Evolutionary conservation across 1,139 yeast genomes (phyloP), one percentile per base, ranked within the genome.

Genomic region (Pichia kudriavzevii): DNA sequence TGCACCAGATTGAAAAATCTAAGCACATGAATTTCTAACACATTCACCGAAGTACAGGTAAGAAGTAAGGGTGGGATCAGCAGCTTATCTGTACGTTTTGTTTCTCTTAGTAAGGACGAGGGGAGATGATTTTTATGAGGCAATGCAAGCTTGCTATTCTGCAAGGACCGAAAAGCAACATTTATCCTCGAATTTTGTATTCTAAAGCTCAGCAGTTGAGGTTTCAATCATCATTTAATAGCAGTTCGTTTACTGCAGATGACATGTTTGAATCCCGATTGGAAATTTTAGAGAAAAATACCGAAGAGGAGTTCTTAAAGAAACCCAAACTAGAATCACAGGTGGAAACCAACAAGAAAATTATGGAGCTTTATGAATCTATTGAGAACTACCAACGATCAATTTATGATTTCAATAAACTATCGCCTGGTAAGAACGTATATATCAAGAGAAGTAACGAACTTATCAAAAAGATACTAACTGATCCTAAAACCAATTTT

Each of bases 351-450:
- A 27, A 30, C 19, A 13, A 28, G 12, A 31, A 30, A 18, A 24
- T 31, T 14, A 18, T 37, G 2, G 24, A 28, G 12, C 17, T 38
- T 2, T 42, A 38, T 26, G 30, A 40, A 13, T 39, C 45, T 3
- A 32, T 44, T 14, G 40, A 41, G 29, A 31, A 27, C 17, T 51
- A 41, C 32, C 58, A 54, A 28, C 48, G 45, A 19, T 31, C 48
- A 5, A 37, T 54, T 4, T 43, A 43, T 17, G 48, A 44, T 23
- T 45, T 42, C 12, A 40, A 39, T 28, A 46, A 47, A 28, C 26
- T 47, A 12, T 37, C 46, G 17, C 45, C 47, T 5, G 34, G 36
- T 9, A 38, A 45, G 10, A 45, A 48, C 35, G 38, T 32, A 17
- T 42, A 42, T 23, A 38, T 50, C 14, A 22, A 39, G 13, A 32